A percentile compares a stretch with the other conserved stretches of the same genome.
These are phyloP conservation scores for Quercus agrifolia DNA, from an alignment of 306 rosid species.

Conservation along the genomic window DNA sequence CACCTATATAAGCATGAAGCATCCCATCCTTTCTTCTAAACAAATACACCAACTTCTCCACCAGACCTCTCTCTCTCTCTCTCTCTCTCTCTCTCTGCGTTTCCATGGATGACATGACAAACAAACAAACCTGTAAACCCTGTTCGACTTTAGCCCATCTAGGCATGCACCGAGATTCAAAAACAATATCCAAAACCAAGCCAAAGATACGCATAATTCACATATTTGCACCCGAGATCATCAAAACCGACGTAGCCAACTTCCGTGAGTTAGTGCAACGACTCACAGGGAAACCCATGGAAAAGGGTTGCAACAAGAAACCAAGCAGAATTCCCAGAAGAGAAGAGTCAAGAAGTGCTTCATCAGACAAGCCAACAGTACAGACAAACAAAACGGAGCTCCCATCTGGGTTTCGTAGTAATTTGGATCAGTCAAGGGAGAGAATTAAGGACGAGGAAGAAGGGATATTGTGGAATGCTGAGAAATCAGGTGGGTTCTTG, in stretches of 20 bases:
- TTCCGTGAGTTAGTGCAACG: slow-evolving; percentile 81
- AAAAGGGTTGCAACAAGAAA: slow-evolving; percentile 23
- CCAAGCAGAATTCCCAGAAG: neutral
- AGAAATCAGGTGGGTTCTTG: slow-evolving; percentile 49
- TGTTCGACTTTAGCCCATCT: slow-evolving; percentile 23
- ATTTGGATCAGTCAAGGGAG: slow-evolving; percentile 28
- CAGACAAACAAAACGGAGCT: slow-evolving; percentile 27
- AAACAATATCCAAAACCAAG: slow-evolving; percentile 54
- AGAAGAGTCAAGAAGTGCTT: slow-evolving; percentile 21
- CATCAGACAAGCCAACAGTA: slow-evolving; percentile 13
- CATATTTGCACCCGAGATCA: slow-evolving; percentile 84
- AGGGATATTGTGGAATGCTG: slow-evolving; percentile 41
- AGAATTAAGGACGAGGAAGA: slow-evolving; percentile 38
- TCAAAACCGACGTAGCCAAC: slow-evolving; percentile 78
- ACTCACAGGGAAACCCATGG: slow-evolving; percentile 73
- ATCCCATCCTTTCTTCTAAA: slow-evolving; percentile 1
- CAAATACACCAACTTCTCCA: slow-evolving; percentile 13
- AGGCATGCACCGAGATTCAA: slow-evolving; percentile 55
- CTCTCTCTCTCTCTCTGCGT: neutral
- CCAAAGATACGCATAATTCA: slow-evolving; percentile 88
- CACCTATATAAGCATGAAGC: slow-evolving; percentile 14
- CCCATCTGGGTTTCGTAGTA: slow-evolving; percentile 22
- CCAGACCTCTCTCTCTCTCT: neutral
- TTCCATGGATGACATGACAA: slow-evolving; percentile 43
- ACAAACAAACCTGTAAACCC: slow-evolving; percentile 21